phyloP scores from a whole-genome alignment of 2,329 filamentous ascomycete genomes.

The Pestalotiopsis sp. region DNA sequence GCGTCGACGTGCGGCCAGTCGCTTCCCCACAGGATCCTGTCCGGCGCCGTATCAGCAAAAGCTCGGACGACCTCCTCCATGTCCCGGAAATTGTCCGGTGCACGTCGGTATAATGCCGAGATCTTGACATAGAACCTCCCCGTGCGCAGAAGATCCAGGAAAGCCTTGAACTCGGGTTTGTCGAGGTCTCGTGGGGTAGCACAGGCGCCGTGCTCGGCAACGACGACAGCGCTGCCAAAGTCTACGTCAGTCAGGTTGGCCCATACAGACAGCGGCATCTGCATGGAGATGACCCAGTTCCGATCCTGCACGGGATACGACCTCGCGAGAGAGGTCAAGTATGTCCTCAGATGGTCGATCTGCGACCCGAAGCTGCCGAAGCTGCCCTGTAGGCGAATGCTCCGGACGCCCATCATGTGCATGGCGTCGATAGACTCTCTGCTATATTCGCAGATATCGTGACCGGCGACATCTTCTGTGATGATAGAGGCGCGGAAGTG shows the following conservation, averaged over 20 bases:
- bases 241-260: not conserved
- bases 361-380: not conserved
- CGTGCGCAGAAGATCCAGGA: not conserved
- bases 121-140: not conserved
- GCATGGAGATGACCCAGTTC: not conserved
- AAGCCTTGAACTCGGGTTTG: not conserved
- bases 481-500: not conserved
- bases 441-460: not conserved
- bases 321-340: not conserved
- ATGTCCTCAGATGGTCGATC: not conserved
- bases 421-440: not conserved
- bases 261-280: not conserved
- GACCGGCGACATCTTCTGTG: not conserved
- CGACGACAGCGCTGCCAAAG: not conserved
- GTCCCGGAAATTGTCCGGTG: not conserved
- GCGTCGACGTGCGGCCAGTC: constrained; percentile 4
- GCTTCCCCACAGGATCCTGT: not conserved
- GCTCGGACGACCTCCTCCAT: not conserved
- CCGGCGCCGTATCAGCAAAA: not conserved
- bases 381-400: not conserved
- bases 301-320: not conserved
- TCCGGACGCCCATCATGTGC: not conserved
- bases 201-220: constrained; percentile 1
- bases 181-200: not conserved
- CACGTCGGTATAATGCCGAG: not conserved